These are phyloP conservation scores for Knufia fluminis DNA, from an alignment of 2,329 filamentous ascomycete genomes.

Conservation along the genomic window DNA sequence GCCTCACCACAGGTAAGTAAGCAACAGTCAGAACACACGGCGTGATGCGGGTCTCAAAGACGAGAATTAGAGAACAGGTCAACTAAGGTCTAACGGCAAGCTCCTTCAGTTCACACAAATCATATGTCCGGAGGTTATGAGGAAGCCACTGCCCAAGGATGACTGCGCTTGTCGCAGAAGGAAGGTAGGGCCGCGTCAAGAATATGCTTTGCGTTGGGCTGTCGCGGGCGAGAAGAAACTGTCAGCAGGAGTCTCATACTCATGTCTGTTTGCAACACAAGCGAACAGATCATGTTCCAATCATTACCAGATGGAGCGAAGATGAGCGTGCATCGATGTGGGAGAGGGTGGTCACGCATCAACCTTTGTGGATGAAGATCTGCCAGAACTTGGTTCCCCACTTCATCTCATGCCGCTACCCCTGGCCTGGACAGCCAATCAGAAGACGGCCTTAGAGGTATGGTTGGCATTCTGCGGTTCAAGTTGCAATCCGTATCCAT, in stretches of 20 bases:
- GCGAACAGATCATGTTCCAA: not conserved
- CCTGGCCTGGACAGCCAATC: not conserved
- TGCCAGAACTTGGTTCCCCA: not conserved
- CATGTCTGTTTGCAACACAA: not conserved
- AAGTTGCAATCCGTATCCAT: no score
- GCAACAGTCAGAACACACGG: no score
- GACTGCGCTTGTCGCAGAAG: no score
- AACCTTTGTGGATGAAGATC: not conserved
- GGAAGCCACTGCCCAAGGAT: no score
- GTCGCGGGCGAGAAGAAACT: not conserved
- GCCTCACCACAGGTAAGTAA: no score
- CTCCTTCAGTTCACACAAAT: no score
- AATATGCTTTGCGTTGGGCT: not conserved
- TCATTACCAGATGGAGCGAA: not conserved
- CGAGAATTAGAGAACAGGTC: no score
- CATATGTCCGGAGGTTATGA: no score
- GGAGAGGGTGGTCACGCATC: not conserved
- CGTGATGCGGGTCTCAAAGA: no score
- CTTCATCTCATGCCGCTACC: not conserved
- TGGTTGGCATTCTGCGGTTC: no score
- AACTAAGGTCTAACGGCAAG: no score
- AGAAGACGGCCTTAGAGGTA: no score
- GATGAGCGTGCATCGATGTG: not conserved
- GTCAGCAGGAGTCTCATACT: not conserved
- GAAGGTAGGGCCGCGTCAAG: not conserved